phyloP scores from a whole-genome alignment of 331 rosid genomes.

The Telfairia occidentalis region DNA sequence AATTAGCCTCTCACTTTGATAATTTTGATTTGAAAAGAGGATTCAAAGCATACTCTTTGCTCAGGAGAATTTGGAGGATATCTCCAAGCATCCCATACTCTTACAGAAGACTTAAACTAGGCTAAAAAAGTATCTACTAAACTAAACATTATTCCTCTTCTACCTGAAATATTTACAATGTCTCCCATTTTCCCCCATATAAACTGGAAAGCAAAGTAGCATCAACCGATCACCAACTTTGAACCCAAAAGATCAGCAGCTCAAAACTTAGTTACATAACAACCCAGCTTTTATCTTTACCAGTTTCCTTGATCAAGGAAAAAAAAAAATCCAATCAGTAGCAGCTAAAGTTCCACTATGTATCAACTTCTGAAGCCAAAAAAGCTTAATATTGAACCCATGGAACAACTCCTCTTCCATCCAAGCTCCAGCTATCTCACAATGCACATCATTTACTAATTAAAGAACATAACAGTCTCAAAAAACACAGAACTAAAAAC shows the following conservation, averaged over 20 bases:
- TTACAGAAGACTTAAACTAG: neutral
- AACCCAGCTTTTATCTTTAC: neutral
- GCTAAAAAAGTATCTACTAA: neutral
- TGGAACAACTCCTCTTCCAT: neutral
- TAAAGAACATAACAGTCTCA: neutral
- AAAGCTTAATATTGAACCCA: neutral
- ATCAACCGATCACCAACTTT: neutral
- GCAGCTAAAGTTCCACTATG: neutral
- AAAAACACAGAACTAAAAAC: neutral
- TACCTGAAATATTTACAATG: neutral
- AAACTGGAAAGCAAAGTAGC: neutral
- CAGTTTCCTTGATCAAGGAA: neutral
- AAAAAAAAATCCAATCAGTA: neutral
- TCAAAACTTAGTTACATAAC: neutral
- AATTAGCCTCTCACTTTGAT: neutral
- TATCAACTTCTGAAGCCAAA: neutral
- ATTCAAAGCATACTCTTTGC: neutral
- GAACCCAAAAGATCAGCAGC: neutral
- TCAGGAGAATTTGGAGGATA: neutral
- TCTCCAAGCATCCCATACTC: neutral
- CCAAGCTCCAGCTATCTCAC: neutral
- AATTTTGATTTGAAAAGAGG: conserved; percentile 10
- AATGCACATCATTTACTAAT: neutral
- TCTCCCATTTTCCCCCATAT: neutral
- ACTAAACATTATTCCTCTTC: neutral